Base-by-base conservation (phyloP, 2,329 filamentous ascomycete species). In the Fusarium duplospermum region DNA sequence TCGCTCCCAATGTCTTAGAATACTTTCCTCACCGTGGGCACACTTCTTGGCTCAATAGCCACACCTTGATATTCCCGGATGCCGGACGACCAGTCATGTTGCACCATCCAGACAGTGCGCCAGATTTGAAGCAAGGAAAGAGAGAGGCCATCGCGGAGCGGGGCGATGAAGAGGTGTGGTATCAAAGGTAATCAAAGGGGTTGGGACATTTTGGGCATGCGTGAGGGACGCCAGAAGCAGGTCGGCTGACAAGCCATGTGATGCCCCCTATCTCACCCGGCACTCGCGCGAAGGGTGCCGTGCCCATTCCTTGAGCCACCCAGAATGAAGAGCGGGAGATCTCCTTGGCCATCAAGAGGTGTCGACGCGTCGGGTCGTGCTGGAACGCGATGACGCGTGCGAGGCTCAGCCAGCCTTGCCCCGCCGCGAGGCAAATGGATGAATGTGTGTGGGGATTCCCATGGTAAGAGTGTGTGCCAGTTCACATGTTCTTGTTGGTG, bases 231-330 rank as follows among this genome's bases (percentile, higher is more conserved):
- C 61, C 62, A 54, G 27, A n/a, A 31, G 27, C 50, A 42, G 75
- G 76, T 78, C 76, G 73, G 75, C 76, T 78, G 76, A 78, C 71
- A 67, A 71, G 71, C 76, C 76, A 78, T 78, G 75, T 77, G 76
- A 78, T 75, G 64, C 66, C 56, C 70, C 70, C 59, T 71, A 66
- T 57, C 60, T 62, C 57, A 50, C 56, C 36, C 47, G 62, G 38
- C 38, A 63, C 54, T 56, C 58, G 35, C 66, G 31, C 67, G 50
- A 59, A 58, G 66, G 45, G 38, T 61, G 62, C 57, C 38, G 40
- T 60, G 38, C 64, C 60, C 67, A 70, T 76, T 77, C 56, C 69
- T 69, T 64, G 45, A 20, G 42, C 60, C 59, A 42, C 57, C 45
- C 52, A 57, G 42, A 58, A 20, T 18, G 58, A 64, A 62, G 45